These are phyloP conservation scores for Pyrus hybrid DNA, from an alignment of 331 rosid species.

Conservation along the genomic window DNA sequence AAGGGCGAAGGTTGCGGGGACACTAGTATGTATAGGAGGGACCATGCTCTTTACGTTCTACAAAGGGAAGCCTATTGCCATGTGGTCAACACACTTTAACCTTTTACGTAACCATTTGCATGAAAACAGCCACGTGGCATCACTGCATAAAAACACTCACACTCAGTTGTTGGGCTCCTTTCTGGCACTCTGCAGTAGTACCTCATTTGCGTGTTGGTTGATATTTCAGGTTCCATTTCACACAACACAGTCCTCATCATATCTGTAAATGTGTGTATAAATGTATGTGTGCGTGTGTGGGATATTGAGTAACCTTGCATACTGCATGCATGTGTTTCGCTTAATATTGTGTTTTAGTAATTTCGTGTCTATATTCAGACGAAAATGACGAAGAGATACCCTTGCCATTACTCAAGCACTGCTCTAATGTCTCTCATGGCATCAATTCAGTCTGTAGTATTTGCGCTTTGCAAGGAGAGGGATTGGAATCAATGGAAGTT, in stretches of 20 bases:
- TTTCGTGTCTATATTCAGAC: conserved; percentile 2
- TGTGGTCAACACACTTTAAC: conserved; percentile 37
- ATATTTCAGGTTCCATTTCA: conserved; percentile 41
- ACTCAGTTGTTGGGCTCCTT: conserved; percentile 31
- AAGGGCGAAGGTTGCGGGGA: conserved; percentile 18
- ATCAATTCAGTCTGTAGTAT: conserved; percentile 11
- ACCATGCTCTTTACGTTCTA: conserved; percentile 56
- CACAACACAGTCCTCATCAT: too few species aligned
- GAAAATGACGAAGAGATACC: conserved; percentile 21
- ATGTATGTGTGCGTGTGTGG: too few species aligned
- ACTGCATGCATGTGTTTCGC: too few species aligned
- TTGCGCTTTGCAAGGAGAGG: conserved; percentile 18
- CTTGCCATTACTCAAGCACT: conserved; percentile 3
- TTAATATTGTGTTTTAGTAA: too few species aligned
- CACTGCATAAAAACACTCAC: neutral
- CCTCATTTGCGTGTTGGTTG: conserved; percentile 50
- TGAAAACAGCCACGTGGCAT: conserved; percentile 1
- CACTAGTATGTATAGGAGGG: conserved; percentile 57
- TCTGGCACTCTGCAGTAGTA: conserved; percentile 38
- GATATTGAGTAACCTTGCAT: too few species aligned
- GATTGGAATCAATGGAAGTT: conserved; percentile 28
- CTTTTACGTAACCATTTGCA: conserved; percentile 13
- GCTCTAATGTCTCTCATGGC: conserved; percentile 24
- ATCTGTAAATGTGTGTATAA: too few species aligned
- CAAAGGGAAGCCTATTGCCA: conserved; percentile 38